Evolutionary conservation across 78 protist genomes (phyloP).

Genomic region (Protostelium mycophagum): DNA sequence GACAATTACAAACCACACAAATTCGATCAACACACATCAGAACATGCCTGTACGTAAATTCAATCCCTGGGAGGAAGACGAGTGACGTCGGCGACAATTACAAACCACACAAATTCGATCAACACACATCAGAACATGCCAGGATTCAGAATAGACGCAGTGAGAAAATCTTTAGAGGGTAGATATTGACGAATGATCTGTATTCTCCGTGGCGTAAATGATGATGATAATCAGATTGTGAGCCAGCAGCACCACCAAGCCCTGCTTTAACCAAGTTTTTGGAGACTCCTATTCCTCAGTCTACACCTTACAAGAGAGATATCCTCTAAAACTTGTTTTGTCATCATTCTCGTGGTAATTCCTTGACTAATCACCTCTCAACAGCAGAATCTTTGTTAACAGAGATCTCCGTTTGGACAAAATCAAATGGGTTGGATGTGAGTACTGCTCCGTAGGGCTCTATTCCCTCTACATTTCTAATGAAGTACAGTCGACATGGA

Average conservation of each 20-base stretch:
- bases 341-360: not conserved
- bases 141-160: not conserved
- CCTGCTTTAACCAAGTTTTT: not conserved
- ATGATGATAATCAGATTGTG: too few relatives aligned
- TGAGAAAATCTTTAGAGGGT: not conserved
- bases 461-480: not conserved
- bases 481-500: slow-evolving; percentile 59
- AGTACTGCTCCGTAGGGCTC: not conserved
- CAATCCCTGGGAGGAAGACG: too few relatives aligned
- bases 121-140: not conserved
- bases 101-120: too few relatives aligned
- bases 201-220: too few relatives aligned
- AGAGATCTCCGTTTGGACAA: slow-evolving; percentile 41
- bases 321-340: not conserved
- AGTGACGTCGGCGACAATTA: too few relatives aligned
- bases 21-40: not conserved
- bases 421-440: slow-evolving; percentile 65
- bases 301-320: not conserved
- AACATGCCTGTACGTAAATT: too few relatives aligned
- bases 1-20: too few relatives aligned
- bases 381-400: slow-evolving; percentile 46
- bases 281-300: not conserved
- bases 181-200: too few relatives aligned
- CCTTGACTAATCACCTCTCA: not conserved
- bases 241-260: not conserved